Conservation (phyloP, 192 early-diverging fungal genomes). For the Physocladia obscura region DNA sequence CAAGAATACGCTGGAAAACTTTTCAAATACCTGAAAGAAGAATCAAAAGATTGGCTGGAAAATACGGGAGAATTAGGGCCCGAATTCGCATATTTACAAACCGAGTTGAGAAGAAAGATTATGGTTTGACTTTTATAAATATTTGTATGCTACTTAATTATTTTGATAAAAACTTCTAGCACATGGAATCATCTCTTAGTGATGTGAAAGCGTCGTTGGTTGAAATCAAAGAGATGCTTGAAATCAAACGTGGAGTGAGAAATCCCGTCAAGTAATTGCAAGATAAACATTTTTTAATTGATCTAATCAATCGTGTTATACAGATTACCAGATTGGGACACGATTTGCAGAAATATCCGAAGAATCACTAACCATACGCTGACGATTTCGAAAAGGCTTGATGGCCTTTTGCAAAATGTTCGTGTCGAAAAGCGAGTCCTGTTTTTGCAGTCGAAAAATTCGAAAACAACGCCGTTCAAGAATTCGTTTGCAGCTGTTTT, state of each 20-base stretch:
- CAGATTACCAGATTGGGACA: conserved; percentile 20
- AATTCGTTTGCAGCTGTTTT: neutral
- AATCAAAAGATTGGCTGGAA: neutral
- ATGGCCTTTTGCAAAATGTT: neutral
- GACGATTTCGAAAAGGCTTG: conserved; percentile 19
- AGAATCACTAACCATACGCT: conserved; percentile 14
- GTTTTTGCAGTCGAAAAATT: neutral
- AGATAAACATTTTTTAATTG: neutral
- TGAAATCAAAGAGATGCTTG: conserved; percentile 22
- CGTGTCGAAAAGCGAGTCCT: neutral
- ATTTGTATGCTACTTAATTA: neutral
- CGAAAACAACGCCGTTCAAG: neutral
- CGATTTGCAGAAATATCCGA: conserved; percentile 14
- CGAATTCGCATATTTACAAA: conserved; percentile 13
- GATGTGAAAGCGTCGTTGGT: conserved; percentile 8
- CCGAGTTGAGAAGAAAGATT: neutral
- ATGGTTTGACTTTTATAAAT: neutral
- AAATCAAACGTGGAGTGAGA: neutral
- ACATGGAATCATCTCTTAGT: neutral
- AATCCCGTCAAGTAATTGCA: neutral
- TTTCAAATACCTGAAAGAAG: neutral
- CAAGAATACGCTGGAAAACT: conserved; percentile 7
- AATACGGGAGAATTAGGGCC: neutral
- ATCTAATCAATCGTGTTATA: neutral
- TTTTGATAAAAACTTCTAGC: neutral